phyloP scores from a whole-genome alignment of 805 yeast species.

The Metschnikowia gelsemii region DNA sequence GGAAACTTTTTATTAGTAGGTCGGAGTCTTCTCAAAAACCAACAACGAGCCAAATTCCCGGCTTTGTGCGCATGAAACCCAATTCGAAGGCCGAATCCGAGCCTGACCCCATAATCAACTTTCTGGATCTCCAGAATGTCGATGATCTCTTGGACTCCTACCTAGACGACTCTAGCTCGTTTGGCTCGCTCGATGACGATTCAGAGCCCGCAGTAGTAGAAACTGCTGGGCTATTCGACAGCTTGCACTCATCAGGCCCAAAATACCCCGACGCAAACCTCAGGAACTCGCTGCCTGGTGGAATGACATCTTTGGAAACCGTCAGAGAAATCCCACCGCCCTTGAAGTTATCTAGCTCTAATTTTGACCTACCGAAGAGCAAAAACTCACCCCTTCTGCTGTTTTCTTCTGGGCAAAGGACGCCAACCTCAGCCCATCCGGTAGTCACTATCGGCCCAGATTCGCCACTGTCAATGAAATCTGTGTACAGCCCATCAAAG shows the following conservation, averaged over 20 bases:
- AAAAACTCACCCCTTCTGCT: constrained; percentile 8
- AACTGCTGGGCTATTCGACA: constrained; percentile 6
- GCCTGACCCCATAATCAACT: not conserved
- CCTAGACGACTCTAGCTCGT: constrained; percentile 35
- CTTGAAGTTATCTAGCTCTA: constrained; percentile 13
- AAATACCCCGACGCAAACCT: constrained; percentile 4
- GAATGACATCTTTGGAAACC: not conserved
- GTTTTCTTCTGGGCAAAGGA: constrained; percentile 7
- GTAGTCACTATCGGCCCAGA: constrained; percentile 40
- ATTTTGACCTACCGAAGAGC: constrained; percentile 9
- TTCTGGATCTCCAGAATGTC: constrained; percentile 32
- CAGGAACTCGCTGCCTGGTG: constrained; percentile 7
- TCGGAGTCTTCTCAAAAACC: constrained; percentile 3
- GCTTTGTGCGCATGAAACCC: not conserved
- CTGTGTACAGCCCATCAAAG: constrained; percentile 40
- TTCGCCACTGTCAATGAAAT: constrained; percentile 33
- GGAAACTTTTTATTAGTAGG: constrained; percentile 28
- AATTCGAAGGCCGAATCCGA: not conserved
- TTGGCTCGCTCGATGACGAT: constrained; percentile 25
- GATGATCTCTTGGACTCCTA: constrained; percentile 45
- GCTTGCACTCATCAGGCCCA: constrained; percentile 4
- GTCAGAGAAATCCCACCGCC: constrained; percentile 15
- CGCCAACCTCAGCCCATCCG: constrained; percentile 27
- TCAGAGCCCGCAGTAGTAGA: constrained; percentile 10
- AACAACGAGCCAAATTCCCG: not conserved